Conservation (phyloP, 2,329 filamentous ascomycete species). For the Arthrobotrys iridis region DNA sequence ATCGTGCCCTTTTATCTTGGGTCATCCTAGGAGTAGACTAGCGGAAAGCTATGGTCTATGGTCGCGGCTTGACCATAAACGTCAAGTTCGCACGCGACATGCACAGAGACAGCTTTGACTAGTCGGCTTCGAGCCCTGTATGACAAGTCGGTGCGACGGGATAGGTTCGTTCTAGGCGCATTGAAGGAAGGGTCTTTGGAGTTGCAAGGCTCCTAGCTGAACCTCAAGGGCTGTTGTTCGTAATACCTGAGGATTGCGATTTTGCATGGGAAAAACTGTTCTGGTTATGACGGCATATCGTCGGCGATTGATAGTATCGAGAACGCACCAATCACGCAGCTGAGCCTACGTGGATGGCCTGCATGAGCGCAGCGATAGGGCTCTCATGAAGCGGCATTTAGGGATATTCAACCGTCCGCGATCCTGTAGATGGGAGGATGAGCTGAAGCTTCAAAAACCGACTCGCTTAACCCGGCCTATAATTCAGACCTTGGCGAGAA, state of each 20-base stretch:
- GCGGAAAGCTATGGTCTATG: neutral
- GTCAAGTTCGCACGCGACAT: slow-evolving; percentile 44
- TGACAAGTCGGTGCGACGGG: slow-evolving; percentile 34
- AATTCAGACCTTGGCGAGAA: slow-evolving; percentile 48
- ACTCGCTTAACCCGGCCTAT: slow-evolving; percentile 50
- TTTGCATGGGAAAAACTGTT: slow-evolving; percentile 1
- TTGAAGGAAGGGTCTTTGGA: neutral
- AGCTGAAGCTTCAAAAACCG: slow-evolving; percentile 22
- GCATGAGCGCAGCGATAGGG: slow-evolving; percentile 26
- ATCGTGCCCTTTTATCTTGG: slow-evolving; percentile 39
- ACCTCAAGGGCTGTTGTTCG: slow-evolving; percentile 5
- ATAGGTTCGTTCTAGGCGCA: neutral
- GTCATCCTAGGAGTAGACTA: neutral
- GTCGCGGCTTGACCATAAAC: slow-evolving; percentile 16
- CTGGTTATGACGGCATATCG: slow-evolving; percentile 37
- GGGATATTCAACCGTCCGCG: slow-evolving; percentile 44
- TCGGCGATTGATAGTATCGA: slow-evolving; percentile 36
- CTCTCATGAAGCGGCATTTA: slow-evolving; percentile 53
- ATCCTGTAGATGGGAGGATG: neutral
- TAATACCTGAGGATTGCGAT: slow-evolving; percentile 18
- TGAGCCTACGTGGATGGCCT: slow-evolving; percentile 11
- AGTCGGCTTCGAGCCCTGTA: neutral
- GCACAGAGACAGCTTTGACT: neutral
- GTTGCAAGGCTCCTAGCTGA: slow-evolving; percentile 20
- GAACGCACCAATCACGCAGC: slow-evolving; percentile 41